These are phyloP conservation scores for Adansonia digitata DNA, from an alignment of 345 rosid species.

Conservation along the genomic window DNA sequence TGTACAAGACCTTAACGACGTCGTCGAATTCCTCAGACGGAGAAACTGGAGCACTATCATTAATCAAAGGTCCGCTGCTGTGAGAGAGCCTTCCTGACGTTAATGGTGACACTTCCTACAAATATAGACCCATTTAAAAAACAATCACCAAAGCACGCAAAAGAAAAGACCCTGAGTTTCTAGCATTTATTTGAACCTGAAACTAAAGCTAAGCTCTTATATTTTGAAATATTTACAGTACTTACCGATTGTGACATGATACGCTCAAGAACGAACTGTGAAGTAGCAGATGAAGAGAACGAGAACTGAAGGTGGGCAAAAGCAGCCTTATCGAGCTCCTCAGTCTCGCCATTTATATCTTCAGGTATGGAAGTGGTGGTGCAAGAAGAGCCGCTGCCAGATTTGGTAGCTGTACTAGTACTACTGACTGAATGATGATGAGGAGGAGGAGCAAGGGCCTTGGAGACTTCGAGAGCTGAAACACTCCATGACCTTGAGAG, in stretches of 20 bases:
- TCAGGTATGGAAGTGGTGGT: constrained; percentile 59
- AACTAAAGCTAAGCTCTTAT: background rate
- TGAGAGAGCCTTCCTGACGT: constrained; percentile 94
- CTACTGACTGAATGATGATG: constrained; percentile 21
- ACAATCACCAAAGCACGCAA: background rate
- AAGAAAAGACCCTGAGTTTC: background rate
- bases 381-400: constrained; percentile 34
- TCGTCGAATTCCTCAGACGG: constrained; percentile 90
- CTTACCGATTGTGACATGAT: constrained; percentile 90
- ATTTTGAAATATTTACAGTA: background rate
- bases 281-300: constrained; percentile 64
- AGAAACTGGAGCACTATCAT: constrained; percentile 78
- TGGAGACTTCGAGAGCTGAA: constrained; percentile 78
- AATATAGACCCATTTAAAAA: background rate
- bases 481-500: constrained; percentile 84
- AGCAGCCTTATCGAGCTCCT: constrained; percentile 23
- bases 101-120: constrained; percentile 88
- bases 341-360: constrained; percentile 34
- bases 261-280: constrained; percentile 93
- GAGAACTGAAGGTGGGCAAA: constrained; percentile 43
- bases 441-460: constrained; percentile 46
- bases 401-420: constrained; percentile 19
- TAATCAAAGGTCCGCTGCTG: constrained; percentile 83
- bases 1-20: constrained; percentile 64
- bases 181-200: background rate